These are phyloP conservation scores for Staphylotrichum longicolle DNA, from an alignment of 495 filamentous ascomycete genomes.

Conservation along the genomic window DNA sequence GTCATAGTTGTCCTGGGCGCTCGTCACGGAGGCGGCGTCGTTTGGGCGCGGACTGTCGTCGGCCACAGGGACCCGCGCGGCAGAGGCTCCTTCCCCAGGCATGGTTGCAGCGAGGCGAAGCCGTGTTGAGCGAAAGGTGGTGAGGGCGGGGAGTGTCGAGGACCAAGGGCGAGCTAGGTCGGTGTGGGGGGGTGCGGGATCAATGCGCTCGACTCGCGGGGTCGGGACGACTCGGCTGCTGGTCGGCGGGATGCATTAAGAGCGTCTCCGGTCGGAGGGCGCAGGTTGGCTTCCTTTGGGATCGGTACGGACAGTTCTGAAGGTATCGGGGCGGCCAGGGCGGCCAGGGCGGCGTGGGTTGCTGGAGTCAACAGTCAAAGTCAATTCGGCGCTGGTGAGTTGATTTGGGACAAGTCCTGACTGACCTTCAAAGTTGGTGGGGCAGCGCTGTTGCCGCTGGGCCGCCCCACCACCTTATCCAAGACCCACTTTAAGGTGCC, in stretches of 20 bases:
- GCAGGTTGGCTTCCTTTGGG: neutral
- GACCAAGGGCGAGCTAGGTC: too few species aligned
- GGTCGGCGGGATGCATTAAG: neutral
- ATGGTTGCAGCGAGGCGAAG: constrained; percentile 3
- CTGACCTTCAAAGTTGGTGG: neutral
- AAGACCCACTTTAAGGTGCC: too few species aligned
- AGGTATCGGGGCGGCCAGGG: too few species aligned
- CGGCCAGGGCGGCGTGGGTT: too few species aligned
- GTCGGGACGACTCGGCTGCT: constrained; percentile 7
- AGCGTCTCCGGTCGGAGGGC: neutral
- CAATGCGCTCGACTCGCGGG: constrained; percentile 6
- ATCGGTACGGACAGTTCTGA: too few species aligned
- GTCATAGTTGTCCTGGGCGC: constrained; percentile 34
- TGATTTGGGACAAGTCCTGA: neutral
- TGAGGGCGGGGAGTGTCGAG: too few species aligned
- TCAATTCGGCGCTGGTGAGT: neutral
- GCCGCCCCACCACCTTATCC: too few species aligned
- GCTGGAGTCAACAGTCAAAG: too few species aligned
- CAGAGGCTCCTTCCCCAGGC: constrained; percentile 21
- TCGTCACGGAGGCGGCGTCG: constrained; percentile 19
- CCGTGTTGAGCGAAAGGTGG: neutral
- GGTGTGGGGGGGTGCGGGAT: neutral
- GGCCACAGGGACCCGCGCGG: constrained; percentile 6
- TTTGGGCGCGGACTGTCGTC: constrained; percentile 20
- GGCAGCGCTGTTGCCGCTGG: too few species aligned